These are phyloP conservation scores for Gyrodon lividus DNA, from an alignment of 768 basidiomycete species.

Conservation along the genomic window DNA sequence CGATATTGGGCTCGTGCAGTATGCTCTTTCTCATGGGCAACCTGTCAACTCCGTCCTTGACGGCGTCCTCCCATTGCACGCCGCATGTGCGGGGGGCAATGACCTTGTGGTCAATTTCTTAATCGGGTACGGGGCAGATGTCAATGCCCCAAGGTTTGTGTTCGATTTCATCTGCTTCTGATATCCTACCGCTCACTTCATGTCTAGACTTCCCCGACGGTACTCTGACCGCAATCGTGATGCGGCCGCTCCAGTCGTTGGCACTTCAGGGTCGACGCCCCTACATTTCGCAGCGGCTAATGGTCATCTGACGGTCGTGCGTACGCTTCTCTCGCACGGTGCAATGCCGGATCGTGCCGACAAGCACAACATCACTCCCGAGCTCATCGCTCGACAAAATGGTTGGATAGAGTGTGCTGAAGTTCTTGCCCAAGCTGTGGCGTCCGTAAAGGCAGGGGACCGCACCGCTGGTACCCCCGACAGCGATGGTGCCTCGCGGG, in stretches of 20 bases:
- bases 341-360: slow-evolving; percentile 80
- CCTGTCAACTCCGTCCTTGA: slow-evolving; percentile 95
- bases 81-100: slow-evolving; percentile 88
- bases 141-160: slow-evolving; percentile 86
- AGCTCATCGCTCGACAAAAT: slow-evolving; percentile 76
- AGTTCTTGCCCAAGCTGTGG: slow-evolving; percentile 63
- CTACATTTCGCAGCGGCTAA: slow-evolving; percentile 97
- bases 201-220: slow-evolving; percentile 62
- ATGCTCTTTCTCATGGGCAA: slow-evolving; percentile 91
- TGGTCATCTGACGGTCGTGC: slow-evolving; percentile 78
- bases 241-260: slow-evolving; percentile 67
- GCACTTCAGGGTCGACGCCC: slow-evolving; percentile 87
- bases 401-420: slow-evolving; percentile 79
- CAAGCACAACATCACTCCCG: slow-evolving; percentile 90
- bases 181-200: slow-evolving; percentile 11
- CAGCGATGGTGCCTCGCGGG: slow-evolving; percentile 10
- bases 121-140: slow-evolving; percentile 95
- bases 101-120: slow-evolving; percentile 85
- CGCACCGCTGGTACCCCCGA: slow-evolving; percentile 43
- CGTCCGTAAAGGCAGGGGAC: slow-evolving; percentile 57
- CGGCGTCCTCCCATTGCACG: slow-evolving; percentile 95
- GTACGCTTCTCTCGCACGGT: slow-evolving; percentile 79
- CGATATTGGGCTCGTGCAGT: slow-evolving; percentile 90
- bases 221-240: slow-evolving; percentile 72
- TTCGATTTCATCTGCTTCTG: slow-evolving; percentile 1